Base-by-base conservation (phyloP, 2,329 filamentous ascomycete genomes). In the Apiospora marii region DNA sequence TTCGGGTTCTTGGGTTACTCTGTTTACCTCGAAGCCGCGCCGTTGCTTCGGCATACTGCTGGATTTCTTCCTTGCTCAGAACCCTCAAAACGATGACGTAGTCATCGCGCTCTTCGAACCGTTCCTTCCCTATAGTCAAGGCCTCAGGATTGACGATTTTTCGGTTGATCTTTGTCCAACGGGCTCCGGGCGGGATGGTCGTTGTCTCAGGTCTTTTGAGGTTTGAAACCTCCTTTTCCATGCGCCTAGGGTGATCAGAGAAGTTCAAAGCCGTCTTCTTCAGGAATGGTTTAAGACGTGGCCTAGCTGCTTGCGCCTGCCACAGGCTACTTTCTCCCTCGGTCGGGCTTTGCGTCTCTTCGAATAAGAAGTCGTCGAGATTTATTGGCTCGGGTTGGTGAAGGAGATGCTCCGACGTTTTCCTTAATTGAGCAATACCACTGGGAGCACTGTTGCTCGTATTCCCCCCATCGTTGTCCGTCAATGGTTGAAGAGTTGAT, bases 141-240 rank as follows among this genome's bases (percentile, higher is more conserved):
- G 95, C 95, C 77, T 95, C 93, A 0, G 95, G 95, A 77, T 97
- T 98, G 78, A 98, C 95, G 71, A 97, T 88, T 76, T 92, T 91
- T 72, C 95, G 91, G 80, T 92, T 94, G 79, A 98, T 95, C 84
- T 96, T 97, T 67, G 95, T 98, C 95, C 95, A 98, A 71, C 94
- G 90, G 48, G 95, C 95, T 72, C 93, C 93, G 0, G 91, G 84
- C 0, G 93, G 93, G 46, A 94, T 93, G 48, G n/a, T n/a, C n/a
- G n/a, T n/a, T n/a, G n/a, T n/a, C n/a, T 93, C 92, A 74, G 92
- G 90, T 77, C 97, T 94, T 83, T 97, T 98, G 79, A 97, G 90
- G 22, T 95, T 95, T 1, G 95, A 94, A 10, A 98, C 95, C 22
- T 95, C 96, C 81, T 98, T 95, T 30, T 95, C 90, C 44, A 96